Conservation (phyloP, 225 moss, liverwort and hornwort genomes). For the Rhytidiadelphus loreus region DNA sequence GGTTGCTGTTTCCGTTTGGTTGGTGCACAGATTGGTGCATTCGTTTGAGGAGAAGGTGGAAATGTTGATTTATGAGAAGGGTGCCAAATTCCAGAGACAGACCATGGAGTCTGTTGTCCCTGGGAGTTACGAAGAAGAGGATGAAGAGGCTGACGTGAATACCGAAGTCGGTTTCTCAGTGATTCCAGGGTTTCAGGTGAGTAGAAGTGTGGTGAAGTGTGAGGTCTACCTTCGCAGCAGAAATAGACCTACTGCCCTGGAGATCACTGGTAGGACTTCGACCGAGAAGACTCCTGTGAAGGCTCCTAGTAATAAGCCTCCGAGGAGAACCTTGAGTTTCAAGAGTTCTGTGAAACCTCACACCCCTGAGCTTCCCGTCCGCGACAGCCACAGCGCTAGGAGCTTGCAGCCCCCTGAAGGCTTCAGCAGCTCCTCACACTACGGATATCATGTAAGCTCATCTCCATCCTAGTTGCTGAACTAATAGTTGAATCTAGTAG, state of each 20-base stretch:
- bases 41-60: slow-evolving; percentile 11
- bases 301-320: too few relatives aligned
- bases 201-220: slow-evolving; percentile 5
- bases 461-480: background rate
- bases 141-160: slow-evolving; percentile 1
- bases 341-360: too few relatives aligned
- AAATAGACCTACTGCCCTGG: too few relatives aligned
- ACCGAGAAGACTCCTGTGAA: too few relatives aligned
- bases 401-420: too few relatives aligned
- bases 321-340: too few relatives aligned
- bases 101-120: too few relatives aligned
- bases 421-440: too few relatives aligned
- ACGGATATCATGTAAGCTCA: background rate
- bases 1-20: slow-evolving; percentile 19
- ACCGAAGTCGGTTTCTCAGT: slow-evolving; percentile 2
- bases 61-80: background rate
- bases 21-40: slow-evolving; percentile 13
- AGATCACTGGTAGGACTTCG: too few relatives aligned
- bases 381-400: too few relatives aligned
- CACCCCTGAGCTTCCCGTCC: too few relatives aligned
- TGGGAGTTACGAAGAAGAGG: background rate
- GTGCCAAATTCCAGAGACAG: background rate
- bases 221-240: slow-evolving; percentile 2
- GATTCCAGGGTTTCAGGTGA: slow-evolving; percentile 26
- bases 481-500: background rate